These are phyloP conservation scores for Cladobotryum protrusum DNA, from an alignment of 2,329 filamentous ascomycete genomes.

Conservation along the genomic window DNA sequence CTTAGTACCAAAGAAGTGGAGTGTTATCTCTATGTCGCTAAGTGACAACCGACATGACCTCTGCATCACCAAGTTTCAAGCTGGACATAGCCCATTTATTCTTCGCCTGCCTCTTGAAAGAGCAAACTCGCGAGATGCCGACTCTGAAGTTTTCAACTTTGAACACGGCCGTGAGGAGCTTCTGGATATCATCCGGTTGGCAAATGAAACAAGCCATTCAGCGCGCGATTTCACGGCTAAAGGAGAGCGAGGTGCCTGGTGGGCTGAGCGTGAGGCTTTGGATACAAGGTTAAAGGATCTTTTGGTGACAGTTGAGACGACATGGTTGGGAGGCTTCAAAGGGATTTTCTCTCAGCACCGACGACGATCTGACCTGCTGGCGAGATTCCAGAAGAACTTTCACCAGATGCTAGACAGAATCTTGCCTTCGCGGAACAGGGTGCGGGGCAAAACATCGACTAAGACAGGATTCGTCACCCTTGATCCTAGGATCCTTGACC, in stretches of 20 bases:
- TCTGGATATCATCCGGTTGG: slow-evolving; percentile 70
- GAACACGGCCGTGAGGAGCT: slow-evolving; percentile 73
- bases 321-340: slow-evolving; percentile 92
- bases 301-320: slow-evolving; percentile 77
- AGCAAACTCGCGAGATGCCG: slow-evolving; percentile 72
- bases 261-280: slow-evolving; percentile 74
- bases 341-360: slow-evolving; percentile 81
- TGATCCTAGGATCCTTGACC: slow-evolving; percentile 64
- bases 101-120: slow-evolving; percentile 79
- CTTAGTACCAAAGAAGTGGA: slow-evolving; percentile 77
- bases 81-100: slow-evolving; percentile 72
- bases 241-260: slow-evolving; percentile 78
- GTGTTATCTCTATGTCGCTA: slow-evolving; percentile 75
- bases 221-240: slow-evolving; percentile 65
- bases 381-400: slow-evolving; percentile 71
- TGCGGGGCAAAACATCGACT: slow-evolving; percentile 48
- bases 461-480: slow-evolving; percentile 40
- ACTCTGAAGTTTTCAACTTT: slow-evolving; percentile 76
- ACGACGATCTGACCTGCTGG: slow-evolving; percentile 57
- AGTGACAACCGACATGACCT: slow-evolving; percentile 79
- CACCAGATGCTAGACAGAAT: slow-evolving; percentile 74
- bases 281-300: slow-evolving; percentile 73
- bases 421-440: slow-evolving; percentile 71
- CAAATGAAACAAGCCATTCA: slow-evolving; percentile 77
- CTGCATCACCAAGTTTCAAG: slow-evolving; percentile 78